Percentiles rank a stretch among this genome's conserved stretches.
Conservation (phyloP, 768 basidiomycete species). For the Psilocybe subaeruginosa region DNA sequence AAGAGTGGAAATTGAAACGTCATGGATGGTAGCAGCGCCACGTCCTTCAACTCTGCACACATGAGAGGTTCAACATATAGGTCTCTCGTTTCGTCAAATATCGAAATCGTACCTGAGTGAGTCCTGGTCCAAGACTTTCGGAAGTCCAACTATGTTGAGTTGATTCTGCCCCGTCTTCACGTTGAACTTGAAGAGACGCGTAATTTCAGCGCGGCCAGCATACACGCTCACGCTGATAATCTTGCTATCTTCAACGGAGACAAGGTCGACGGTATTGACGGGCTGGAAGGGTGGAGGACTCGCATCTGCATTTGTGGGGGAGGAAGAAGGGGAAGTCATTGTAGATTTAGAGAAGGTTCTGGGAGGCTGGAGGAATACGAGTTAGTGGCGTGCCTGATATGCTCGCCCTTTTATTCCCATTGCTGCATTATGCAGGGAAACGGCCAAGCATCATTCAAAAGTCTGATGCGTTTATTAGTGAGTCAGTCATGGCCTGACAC, state of each 20-base stretch:
- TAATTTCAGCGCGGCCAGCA: constrained; percentile 43
- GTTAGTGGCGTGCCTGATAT: background rate
- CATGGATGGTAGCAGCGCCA: constrained; percentile 49
- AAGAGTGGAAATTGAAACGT: constrained; percentile 37
- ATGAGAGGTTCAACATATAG: background rate
- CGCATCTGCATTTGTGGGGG: background rate
- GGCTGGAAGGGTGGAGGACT: constrained; percentile 12
- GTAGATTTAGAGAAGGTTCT: background rate
- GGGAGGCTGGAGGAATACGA: background rate
- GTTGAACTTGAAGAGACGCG: constrained; percentile 39
- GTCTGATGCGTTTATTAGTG: too few species aligned
- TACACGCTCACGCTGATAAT: constrained; percentile 44
- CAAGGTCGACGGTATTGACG: constrained; percentile 31
- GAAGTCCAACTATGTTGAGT: constrained; percentile 41
- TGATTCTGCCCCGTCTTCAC: constrained; percentile 44
- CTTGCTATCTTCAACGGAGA: constrained; percentile 34
- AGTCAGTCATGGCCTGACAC: too few species aligned
- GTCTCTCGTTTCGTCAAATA: background rate
- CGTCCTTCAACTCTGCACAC: constrained; percentile 43
- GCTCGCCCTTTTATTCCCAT: background rate
- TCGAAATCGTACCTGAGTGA: constrained; percentile 37
- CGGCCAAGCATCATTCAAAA: background rate
- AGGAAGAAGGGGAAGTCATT: background rate
- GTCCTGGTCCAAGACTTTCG: constrained; percentile 37
- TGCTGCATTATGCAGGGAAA: background rate